Evolutionary conservation across 1,284 basidiomycete genomes (phyloP).

Genomic region (Singerocomus inundabilis): DNA sequence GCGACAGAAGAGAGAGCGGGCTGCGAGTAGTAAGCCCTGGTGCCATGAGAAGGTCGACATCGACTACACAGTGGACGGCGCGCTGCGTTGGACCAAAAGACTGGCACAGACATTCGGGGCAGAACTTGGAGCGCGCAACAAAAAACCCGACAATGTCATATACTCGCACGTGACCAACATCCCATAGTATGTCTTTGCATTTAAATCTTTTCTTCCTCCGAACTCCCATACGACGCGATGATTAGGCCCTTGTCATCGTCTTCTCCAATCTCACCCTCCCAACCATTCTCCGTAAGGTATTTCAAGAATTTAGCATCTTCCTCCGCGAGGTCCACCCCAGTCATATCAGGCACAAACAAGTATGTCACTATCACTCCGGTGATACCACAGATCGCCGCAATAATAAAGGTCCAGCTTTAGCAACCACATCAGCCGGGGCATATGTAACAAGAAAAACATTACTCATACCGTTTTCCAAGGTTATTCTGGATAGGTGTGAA

Average conservation of each 20-base stretch:
- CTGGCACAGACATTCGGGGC: conserved; percentile 32
- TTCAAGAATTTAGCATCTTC: conserved; percentile 63
- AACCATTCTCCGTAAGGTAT: conserved; percentile 63
- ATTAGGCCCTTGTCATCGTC: conserved; percentile 43
- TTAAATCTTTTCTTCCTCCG: conserved; percentile 19
- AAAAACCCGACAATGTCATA: background rate
- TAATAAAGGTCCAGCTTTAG: conserved; percentile 66
- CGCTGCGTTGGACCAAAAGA: conserved; percentile 28
- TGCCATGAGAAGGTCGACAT: conserved; percentile 17
- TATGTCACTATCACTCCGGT: conserved; percentile 64
- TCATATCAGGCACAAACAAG: conserved; percentile 70
- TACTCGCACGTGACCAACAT: conserved; percentile 22
- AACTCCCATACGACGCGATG: conserved; percentile 8
- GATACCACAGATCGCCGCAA: conserved; percentile 66
- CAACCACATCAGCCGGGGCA: conserved; percentile 10
- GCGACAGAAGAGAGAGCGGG: conserved; percentile 19
- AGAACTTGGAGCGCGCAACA: background rate
- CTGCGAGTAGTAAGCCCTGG: conserved; percentile 32
- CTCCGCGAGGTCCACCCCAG: conserved; percentile 63
- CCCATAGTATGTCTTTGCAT: background rate
- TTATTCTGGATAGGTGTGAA: conserved; percentile 74
- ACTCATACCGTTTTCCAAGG: conserved; percentile 55
- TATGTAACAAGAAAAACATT: background rate
- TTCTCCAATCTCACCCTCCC: conserved; percentile 65
- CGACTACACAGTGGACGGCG: conserved; percentile 25